Conservation (phyloP, 768 basidiomycete species). For the Clitopilus hobsonii region DNA sequence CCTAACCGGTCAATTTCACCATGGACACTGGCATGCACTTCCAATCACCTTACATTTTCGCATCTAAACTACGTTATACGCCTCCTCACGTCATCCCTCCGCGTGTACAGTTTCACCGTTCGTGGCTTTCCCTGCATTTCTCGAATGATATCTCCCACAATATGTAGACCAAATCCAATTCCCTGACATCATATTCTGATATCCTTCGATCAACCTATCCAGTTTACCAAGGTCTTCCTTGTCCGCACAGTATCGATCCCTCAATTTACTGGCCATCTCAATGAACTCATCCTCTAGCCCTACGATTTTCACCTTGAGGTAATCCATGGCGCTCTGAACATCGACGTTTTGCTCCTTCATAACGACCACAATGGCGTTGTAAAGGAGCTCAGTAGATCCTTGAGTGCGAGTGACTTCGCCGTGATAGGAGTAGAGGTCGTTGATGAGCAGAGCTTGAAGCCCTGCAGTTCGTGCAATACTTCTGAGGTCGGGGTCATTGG, state of each 20-base stretch:
- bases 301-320: neutral
- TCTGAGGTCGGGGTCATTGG: neutral
- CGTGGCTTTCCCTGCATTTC: no score
- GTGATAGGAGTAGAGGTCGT: neutral
- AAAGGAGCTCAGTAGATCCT: neutral
- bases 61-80: no score
- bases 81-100: no score
- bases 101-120: no score
- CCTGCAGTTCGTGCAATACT: neutral
- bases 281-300: neutral
- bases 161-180: neutral
- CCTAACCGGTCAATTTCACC: no score
- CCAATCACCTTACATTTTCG: no score
- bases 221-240: neutral
- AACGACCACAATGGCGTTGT: neutral
- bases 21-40: no score
- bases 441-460: neutral
- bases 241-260: neutral
- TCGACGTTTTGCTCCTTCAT: neutral
- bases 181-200: neutral
- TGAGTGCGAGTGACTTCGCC: neutral
- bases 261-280: neutral
- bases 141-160: neutral
- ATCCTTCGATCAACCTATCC: neutral
- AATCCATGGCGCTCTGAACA: neutral